Conservation (phyloP, 371 early-diverging fungal species). For the Amoeboaphelidium protococcarum region DNA sequence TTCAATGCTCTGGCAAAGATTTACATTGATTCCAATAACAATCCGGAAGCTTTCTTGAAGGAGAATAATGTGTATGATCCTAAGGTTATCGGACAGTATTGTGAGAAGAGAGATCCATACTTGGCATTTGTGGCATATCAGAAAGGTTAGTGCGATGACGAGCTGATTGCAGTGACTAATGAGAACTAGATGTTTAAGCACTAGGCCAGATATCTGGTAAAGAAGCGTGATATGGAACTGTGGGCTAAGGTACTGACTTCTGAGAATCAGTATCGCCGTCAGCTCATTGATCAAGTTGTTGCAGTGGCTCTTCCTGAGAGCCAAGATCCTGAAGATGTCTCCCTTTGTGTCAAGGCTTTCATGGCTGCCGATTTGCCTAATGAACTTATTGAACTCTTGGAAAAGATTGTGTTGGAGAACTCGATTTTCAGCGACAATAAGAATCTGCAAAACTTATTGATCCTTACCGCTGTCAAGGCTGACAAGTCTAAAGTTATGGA, state of each 20-base stretch:
- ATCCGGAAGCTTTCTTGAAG: conserved; percentile 79
- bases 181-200: conserved; percentile 96
- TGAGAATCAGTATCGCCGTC: conserved; percentile 50
- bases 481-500: conserved; percentile 74
- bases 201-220: conserved; percentile 81
- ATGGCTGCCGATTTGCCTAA: conserved; percentile 83
- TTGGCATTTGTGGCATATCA: conserved; percentile 84
- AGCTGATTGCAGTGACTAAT: conserved; percentile 72
- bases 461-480: conserved; percentile 88
- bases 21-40: conserved; percentile 93
- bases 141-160: conserved; percentile 76
- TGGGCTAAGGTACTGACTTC: conserved; percentile 59
- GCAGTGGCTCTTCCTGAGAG: conserved; percentile 79
- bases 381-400: conserved; percentile 82
- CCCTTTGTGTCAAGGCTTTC: conserved; percentile 83
- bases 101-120: conserved; percentile 90
- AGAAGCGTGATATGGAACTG: conserved; percentile 50
- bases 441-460: conserved; percentile 83
- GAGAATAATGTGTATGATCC: conserved; percentile 74
- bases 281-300: conserved; percentile 73
- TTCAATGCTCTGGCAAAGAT: conserved; percentile 95
- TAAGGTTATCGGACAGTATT: conserved; percentile 72
- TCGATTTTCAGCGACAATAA: conserved; percentile 79
- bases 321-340: conserved; percentile 86
- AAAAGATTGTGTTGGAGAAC: conserved; percentile 74